phyloP scores from a whole-genome alignment of 2,329 filamentous ascomycete species.

The Talaromyces sp. region DNA sequence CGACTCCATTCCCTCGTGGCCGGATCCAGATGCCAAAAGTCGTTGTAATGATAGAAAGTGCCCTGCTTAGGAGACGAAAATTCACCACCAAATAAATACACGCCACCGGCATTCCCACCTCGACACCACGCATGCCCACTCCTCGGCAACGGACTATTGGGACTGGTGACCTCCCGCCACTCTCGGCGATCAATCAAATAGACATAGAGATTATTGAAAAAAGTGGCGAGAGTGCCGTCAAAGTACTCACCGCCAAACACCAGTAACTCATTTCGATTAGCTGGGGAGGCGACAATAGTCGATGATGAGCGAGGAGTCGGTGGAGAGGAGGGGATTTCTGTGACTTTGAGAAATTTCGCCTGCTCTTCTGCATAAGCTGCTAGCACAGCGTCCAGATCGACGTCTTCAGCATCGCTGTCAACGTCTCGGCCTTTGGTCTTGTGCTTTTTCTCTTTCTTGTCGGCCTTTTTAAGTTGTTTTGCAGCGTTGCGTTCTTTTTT shows the following conservation, averaged over 20 bases:
- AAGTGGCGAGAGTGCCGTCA: slow-evolving; percentile 78
- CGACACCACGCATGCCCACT: slow-evolving; percentile 94
- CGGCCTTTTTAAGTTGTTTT: slow-evolving; percentile 85
- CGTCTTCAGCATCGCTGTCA: slow-evolving; percentile 86
- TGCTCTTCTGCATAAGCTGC: slow-evolving; percentile 91
- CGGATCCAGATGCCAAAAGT: slow-evolving; percentile 93
- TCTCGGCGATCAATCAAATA: slow-evolving; percentile 79
- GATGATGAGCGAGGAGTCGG: slow-evolving; percentile 76
- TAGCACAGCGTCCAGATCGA: slow-evolving; percentile 88
- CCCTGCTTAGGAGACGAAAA: slow-evolving; percentile 96
- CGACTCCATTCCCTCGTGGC: slow-evolving; percentile 83
- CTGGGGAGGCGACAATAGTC: slow-evolving; percentile 78
- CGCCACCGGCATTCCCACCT: slow-evolving; percentile 75
- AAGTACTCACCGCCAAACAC: slow-evolving; percentile 95
- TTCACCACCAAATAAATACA: slow-evolving; percentile 82
- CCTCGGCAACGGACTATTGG: slow-evolving; percentile 84
- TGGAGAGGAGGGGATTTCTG: slow-evolving; percentile 69
- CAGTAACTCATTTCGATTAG: slow-evolving; percentile 81
- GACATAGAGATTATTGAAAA: slow-evolving; percentile 65
- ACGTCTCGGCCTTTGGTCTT: slow-evolving; percentile 65
- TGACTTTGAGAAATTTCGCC: slow-evolving; percentile 90
- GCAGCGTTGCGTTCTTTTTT: slow-evolving; percentile 56
- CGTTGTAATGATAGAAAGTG: slow-evolving; percentile 98
- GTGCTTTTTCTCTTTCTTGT: slow-evolving; percentile 71
- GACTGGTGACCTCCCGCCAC: slow-evolving; percentile 86